Percentiles rank a stretch among this genome's conserved stretches.
Evolutionary conservation across 306 rosid genomes (phyloP).

Genomic region (Prunus dulcis): DNA sequence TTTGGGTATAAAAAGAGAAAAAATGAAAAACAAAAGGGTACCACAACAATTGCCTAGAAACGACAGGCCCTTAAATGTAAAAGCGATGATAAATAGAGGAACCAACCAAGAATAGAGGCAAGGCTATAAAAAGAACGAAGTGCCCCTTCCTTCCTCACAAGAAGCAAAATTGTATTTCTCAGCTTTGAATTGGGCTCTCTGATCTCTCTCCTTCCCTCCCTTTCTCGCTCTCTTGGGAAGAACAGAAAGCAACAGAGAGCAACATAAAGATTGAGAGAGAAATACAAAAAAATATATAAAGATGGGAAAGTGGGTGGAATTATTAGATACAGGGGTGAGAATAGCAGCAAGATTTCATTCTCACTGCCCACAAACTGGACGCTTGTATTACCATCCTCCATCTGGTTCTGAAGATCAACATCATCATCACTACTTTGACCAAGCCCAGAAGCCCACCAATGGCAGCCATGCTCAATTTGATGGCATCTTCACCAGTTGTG

Average conservation of each 20-base stretch:
- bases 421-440: not conserved
- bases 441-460: not conserved
- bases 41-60: not conserved
- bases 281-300: not conserved
- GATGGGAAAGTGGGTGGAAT: constrained; percentile 46
- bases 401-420: constrained; percentile 19
- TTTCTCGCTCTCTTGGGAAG: not conserved
- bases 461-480: not conserved
- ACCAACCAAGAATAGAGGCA: not conserved
- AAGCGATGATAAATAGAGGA: not conserved
- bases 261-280: not conserved
- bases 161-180: not conserved
- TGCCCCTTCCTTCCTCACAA: not conserved
- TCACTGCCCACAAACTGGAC: constrained; percentile 55
- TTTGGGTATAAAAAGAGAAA: not conserved
- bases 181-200: not conserved
- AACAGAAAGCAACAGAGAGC: not conserved
- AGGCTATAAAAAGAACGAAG: not conserved
- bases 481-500: not conserved
- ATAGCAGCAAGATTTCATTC: constrained; percentile 53
- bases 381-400: constrained; percentile 55
- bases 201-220: not conserved
- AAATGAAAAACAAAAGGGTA: not conserved
- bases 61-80: not conserved
- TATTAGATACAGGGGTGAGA: constrained; percentile 53